Conservation (phyloP, 371 early-diverging fungal species). For the Parasitella parasitica region DNA sequence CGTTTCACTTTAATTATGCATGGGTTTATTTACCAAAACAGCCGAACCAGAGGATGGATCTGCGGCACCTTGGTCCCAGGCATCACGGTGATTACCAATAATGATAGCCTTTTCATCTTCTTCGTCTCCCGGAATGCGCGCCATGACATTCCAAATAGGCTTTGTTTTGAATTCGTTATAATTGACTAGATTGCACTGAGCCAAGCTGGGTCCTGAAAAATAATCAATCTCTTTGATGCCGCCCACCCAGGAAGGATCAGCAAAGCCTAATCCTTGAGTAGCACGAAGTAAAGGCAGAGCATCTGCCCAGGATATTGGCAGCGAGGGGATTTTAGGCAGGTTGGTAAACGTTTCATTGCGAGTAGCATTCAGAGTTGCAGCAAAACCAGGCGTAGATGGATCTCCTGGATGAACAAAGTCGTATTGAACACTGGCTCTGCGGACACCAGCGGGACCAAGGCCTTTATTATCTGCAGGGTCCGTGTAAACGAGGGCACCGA, state of each 20-base stretch:
- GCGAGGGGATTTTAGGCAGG: conserved; percentile 62
- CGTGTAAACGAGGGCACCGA: conserved; percentile 61
- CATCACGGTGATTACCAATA: conserved; percentile 68
- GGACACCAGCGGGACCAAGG: conserved; percentile 31
- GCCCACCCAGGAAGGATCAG: conserved; percentile 33
- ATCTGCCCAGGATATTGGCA: conserved; percentile 67
- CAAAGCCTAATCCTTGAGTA: conserved; percentile 46
- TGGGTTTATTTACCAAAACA: conserved; percentile 41
- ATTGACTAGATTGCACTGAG: conserved; percentile 54
- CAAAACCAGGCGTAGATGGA: conserved; percentile 64
- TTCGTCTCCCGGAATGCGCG: conserved; percentile 54
- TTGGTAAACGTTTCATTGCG: conserved; percentile 41
- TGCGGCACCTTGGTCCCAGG: conserved; percentile 69
- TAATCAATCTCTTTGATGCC: conserved; percentile 47
- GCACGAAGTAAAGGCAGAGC: conserved; percentile 59
- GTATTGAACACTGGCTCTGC: conserved; percentile 64
- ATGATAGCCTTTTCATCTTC: conserved; percentile 59
- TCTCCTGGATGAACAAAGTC: conserved; percentile 57
- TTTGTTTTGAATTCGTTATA: conserved; percentile 52
- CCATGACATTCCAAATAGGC: conserved; percentile 68
- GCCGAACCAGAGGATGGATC: conserved; percentile 69
- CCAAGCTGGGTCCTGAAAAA: conserved; percentile 57
- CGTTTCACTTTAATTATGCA: background rate
- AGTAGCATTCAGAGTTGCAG: conserved; percentile 54
- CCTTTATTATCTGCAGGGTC: conserved; percentile 50